phyloP scores from a whole-genome alignment of 805 yeast species.

The Pichia phayaonensis region DNA sequence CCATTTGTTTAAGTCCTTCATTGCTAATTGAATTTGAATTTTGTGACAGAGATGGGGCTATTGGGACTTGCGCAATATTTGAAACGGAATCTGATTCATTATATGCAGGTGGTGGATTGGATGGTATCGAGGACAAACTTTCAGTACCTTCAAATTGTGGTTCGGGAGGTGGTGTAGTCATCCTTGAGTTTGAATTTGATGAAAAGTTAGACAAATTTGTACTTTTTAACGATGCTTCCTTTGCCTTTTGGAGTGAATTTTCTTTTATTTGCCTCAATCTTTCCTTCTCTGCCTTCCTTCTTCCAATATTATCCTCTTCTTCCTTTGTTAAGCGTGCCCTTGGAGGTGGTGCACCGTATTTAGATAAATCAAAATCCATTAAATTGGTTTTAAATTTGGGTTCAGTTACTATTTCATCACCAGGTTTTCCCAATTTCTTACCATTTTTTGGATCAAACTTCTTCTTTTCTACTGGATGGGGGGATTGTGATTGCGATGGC shows the following conservation, averaged over 20 bases:
- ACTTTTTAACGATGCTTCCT: slow-evolving; percentile 1
- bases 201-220: background rate
- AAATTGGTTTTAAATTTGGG: slow-evolving; percentile 24
- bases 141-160: background rate
- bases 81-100: background rate
- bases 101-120: background rate
- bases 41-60: background rate
- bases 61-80: background rate
- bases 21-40: background rate
- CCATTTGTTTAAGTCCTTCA: background rate
- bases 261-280: slow-evolving; percentile 24
- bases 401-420: slow-evolving; percentile 17
- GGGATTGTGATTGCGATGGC: background rate
- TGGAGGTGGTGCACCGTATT: slow-evolving; percentile 43
- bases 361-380: slow-evolving; percentile 30
- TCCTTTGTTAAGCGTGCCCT: slow-evolving; percentile 24
- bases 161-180: background rate
- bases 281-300: slow-evolving; percentile 18
- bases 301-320: slow-evolving; percentile 19
- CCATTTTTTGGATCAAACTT: slow-evolving; percentile 2
- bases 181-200: background rate
- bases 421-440: slow-evolving; percentile 12
- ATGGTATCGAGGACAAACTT: background rate
- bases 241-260: slow-evolving; percentile 24
- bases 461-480: slow-evolving; percentile 2